These are phyloP conservation scores for Periconia macrospinosa DNA, from an alignment of 2,329 filamentous ascomycete species.

Conservation along the genomic window DNA sequence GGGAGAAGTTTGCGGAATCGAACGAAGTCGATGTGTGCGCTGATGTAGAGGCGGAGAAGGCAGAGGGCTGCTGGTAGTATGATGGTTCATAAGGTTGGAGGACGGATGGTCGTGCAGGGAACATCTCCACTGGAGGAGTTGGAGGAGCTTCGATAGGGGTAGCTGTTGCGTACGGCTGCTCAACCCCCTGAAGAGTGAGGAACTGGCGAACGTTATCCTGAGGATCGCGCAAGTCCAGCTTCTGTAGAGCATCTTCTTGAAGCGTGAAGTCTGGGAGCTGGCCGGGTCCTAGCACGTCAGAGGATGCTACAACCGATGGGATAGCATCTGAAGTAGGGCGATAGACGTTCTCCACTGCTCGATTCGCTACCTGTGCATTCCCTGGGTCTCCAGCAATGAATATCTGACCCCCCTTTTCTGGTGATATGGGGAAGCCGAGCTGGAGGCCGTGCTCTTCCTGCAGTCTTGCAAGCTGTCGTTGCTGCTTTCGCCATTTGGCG, in stretches of 20 bases:
- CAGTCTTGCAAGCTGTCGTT: conserved; percentile 74
- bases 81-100: conserved; percentile 29
- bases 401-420: conserved; percentile 67
- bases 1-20: conserved; percentile 26
- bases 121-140: conserved; percentile 44
- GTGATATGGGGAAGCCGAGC: conserved; percentile 65
- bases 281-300: conserved; percentile 79
- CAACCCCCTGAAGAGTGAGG: conserved; percentile 76
- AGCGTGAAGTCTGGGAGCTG: conserved; percentile 66
- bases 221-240: conserved; percentile 72
- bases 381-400: conserved; percentile 79
- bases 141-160: conserved; percentile 60
- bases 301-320: conserved; percentile 86
- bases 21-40: conserved; percentile 35
- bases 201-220: conserved; percentile 95
- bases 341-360: conserved; percentile 57
- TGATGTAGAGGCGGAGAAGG: conserved; percentile 41
- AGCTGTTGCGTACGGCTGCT: conserved; percentile 63
- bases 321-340: conserved; percentile 74
- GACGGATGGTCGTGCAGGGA: conserved; percentile 37
- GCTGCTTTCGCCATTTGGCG: conserved; percentile 77
- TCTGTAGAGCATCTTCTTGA: conserved; percentile 72
- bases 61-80: conserved; percentile 30
- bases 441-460: conserved; percentile 71
- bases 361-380: conserved; percentile 66